Base-by-base conservation (phyloP, 2,329 filamentous ascomycete genomes). In the Fusarium anthophilum region DNA sequence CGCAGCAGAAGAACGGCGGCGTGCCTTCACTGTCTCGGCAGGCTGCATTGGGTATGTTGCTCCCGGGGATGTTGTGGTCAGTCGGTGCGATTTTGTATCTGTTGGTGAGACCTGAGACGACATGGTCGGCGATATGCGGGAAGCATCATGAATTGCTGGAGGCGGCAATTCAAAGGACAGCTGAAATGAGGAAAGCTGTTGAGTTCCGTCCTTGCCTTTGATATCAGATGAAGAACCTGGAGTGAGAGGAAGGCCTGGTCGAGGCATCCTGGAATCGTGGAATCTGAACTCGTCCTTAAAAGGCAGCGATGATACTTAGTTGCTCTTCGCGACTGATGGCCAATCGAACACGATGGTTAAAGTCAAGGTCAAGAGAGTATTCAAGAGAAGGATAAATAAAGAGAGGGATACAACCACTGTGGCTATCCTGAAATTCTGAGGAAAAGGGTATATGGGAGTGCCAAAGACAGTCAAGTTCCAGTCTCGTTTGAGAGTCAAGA, bases 161-260 rank as follows among this genome's bases (percentile, higher is more conserved):
- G 94, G 94, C 10, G 94, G 94, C 18, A 97, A 87, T 76, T 93
- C 88, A 80, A 96, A 95, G 58, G 91, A 87, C 71, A 91, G 86
- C 77, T 94, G 93, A 30, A 93, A 84, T 44, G 87, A 85, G 45
- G 87, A 84, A 51, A 92, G 86, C 69, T 89, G 87, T 56, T 87
- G 86, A n/a, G 86, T 85, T 69, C 90, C 90, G 82, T 92, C 91
- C 82, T 94, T 91, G 73, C 90, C 91, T 64, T 90, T 89, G 80
- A 96, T 93, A 79, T 96, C 94, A 57, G 92, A 92, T 39, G 93
- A 96, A 17, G 93, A 93, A 59, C 90, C 91, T 45, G 94, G 94
- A 55, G 94, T 97, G 48, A 92, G 93, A 50, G 92, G 94, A 44
- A 82, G 74, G 13, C 69, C 71, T 38, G 81, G 80, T 55, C 76